Conservation (phyloP, 2,329 filamentous ascomycete genomes). For the Trichophyton benhamiae region DNA sequence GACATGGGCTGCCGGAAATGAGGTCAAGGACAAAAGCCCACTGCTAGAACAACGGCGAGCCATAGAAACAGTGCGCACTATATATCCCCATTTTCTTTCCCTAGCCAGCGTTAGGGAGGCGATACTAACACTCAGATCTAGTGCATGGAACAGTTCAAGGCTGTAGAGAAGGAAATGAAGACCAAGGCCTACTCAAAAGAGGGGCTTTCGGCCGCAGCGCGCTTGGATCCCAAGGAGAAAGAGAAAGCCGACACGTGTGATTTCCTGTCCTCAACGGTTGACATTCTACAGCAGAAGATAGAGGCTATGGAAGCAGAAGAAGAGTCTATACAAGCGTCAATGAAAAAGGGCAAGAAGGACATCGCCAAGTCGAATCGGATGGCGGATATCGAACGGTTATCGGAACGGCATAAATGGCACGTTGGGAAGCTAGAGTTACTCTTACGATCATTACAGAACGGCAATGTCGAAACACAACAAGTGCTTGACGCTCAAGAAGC, state of each 20-base stretch:
- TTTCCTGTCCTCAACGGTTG: constrained; percentile 75
- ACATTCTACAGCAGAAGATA: constrained; percentile 87
- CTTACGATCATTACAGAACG: constrained; percentile 81
- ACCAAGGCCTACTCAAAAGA: constrained; percentile 99
- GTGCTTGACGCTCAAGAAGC: constrained; percentile 81
- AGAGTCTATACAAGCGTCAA: constrained; percentile 70
- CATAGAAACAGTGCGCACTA: constrained; percentile 70
- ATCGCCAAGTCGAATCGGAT: constrained; percentile 72
- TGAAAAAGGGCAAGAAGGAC: constrained; percentile 93
- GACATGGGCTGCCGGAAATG: constrained; percentile 95
- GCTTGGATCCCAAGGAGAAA: constrained; percentile 94
- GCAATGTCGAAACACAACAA: constrained; percentile 73
- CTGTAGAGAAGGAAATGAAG: constrained; percentile 99
- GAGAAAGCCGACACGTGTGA: constrained; percentile 81
- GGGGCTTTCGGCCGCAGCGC: constrained; percentile 77
- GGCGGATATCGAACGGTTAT: constrained; percentile 68
- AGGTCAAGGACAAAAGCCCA: constrained; percentile 98
- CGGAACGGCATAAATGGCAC: constrained; percentile 95
- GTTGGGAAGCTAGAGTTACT: constrained; percentile 85
- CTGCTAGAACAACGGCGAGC: constrained; percentile 85
- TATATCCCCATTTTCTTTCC: constrained; percentile 5
- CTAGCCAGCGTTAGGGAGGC: background rate
- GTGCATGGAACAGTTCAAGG: constrained; percentile 96
- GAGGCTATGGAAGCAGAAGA: constrained; percentile 84
- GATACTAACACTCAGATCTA: constrained; percentile 18